Evolutionary conservation across 768 basidiomycete genomes (phyloP), one percentile per base, ranked within the genome.

Genomic region (Brasilioporus rufonigricans): DNA sequence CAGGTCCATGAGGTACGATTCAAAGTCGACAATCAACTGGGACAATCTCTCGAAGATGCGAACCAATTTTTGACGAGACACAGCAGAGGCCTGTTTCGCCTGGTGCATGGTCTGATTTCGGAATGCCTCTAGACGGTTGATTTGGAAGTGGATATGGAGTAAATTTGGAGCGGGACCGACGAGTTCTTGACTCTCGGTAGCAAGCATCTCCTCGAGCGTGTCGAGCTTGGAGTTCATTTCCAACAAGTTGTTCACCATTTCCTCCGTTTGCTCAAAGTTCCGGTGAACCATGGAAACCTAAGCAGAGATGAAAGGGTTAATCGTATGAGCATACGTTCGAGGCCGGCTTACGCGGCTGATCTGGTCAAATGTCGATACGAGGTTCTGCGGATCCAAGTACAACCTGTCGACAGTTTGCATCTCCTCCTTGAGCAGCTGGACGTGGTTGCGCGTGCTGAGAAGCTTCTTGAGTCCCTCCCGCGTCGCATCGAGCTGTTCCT

Each of bases 251-350:
- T 87, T 86, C 60, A 98, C 89, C 86, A 97, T 95, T 61, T 96
- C 93, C 67, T 95, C 91, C 1, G 94, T 97, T 52, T 91, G 90
- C 58, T 93, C 85, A 62, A 98, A 95, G 67, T 96, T 94, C 9
- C 95, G 82, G 70, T 98, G 96, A 2, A 98, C 90, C 77, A 90
- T 85, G 6, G 96, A 98, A 3, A 97, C 94, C 94, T 98, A 53
- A 3, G 32, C n/a, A n/a, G n/a, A n/a, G 47, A 12, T n/a, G n/a
- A n/a, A 50, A 13, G 18, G 14, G 6, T 38, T 40, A 23, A 46
- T 57, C 52, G 10, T 11, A 44, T 26, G 29, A 41, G 11, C 29
- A 56, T 23, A 23, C n/a, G 44, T 31, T 23, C 23, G 23, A 40
- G 41, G 23, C 41, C 9, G 14, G n/a, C 44, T 29, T 10, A 44